Evolutionary conservation across 192 early-diverging fungal species (phyloP).

Genomic region (Coemansia aciculifera): DNA sequence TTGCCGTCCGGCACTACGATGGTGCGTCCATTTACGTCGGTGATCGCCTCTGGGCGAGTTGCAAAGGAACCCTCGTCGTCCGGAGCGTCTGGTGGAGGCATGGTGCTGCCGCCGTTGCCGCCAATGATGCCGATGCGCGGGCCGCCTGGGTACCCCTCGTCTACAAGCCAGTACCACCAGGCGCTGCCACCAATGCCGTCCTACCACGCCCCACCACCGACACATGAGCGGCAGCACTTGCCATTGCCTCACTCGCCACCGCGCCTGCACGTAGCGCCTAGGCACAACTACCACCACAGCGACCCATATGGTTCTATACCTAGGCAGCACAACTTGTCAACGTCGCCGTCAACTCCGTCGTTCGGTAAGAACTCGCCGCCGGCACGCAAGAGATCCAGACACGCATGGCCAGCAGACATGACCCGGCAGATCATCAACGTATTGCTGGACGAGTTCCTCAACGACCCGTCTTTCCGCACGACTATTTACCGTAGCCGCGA

Average conservation of each 20-base stretch:
- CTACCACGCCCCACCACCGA: neutral
- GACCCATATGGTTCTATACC: neutral
- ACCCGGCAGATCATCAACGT: conserved; percentile 52
- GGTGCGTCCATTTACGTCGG: neutral
- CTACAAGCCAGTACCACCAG: neutral
- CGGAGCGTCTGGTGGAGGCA: neutral
- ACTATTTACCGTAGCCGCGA: conserved; percentile 54
- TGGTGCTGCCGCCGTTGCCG: neutral
- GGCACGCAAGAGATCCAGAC: conserved; percentile 45
- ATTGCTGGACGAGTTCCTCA: conserved; percentile 46
- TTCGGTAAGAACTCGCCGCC: conserved; percentile 11
- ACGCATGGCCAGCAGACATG: conserved; percentile 48
- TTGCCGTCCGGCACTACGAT: neutral
- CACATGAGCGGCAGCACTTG: neutral
- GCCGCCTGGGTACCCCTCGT: neutral
- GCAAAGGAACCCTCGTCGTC: neutral
- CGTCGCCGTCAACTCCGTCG: conserved; percentile 20
- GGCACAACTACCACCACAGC: neutral
- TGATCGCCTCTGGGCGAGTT: neutral
- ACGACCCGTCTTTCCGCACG: conserved; percentile 36
- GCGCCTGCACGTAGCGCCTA: neutral
- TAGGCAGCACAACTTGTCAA: neutral
- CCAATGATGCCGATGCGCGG: neutral
- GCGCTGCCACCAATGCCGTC: conserved; percentile 1
- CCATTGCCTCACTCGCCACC: neutral